Percentiles rank a stretch among this genome's conserved stretches.
phyloP scores from a whole-genome alignment of 73 alveolate genomes.

The Breviolum minutum region DNA sequence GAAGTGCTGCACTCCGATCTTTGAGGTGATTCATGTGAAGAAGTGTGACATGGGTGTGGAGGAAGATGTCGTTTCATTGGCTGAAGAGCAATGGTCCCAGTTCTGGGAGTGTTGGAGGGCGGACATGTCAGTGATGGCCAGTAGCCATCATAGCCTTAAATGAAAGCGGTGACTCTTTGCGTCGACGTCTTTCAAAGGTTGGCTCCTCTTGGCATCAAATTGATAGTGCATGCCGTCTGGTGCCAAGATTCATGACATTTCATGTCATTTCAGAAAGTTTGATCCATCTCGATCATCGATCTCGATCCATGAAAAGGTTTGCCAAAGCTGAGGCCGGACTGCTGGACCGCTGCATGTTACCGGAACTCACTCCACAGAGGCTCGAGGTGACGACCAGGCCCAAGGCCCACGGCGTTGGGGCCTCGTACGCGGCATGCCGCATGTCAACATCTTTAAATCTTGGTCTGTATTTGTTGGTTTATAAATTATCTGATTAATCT shows the following conservation, averaged over 20 bases:
- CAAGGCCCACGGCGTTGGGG: conserved; percentile 45
- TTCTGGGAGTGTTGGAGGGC: too few relatives aligned
- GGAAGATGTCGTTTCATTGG: conserved; percentile 23
- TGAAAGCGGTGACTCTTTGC: not conserved
- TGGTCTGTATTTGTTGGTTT: not conserved
- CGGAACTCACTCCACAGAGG: conserved; percentile 59
- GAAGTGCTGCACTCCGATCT: not conserved
- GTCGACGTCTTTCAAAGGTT: not conserved
- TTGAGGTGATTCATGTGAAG: conserved; percentile 45
- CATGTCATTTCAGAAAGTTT: not conserved
- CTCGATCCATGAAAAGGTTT: not conserved
- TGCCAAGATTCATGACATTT: not conserved
- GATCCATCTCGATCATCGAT: not conserved
- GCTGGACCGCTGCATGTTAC: conserved; percentile 66
- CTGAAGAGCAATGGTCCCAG: conserved; percentile 1
- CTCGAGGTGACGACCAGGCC: conserved; percentile 56
- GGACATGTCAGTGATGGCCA: too few relatives aligned
- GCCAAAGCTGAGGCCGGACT: conserved; percentile 57
- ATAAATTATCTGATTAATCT: not conserved
- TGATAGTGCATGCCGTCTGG: conserved; percentile 12
- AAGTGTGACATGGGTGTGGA: conserved; percentile 45
- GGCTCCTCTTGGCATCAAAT: not conserved
- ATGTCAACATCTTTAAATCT: too few relatives aligned
- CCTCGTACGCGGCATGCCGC: not conserved
- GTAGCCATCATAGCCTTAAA: too few relatives aligned